Percentiles rank a stretch among this genome's conserved stretches.
Conservation (phyloP, 1,284 basidiomycete species). For the Pseudozyma hubeiensis region DNA sequence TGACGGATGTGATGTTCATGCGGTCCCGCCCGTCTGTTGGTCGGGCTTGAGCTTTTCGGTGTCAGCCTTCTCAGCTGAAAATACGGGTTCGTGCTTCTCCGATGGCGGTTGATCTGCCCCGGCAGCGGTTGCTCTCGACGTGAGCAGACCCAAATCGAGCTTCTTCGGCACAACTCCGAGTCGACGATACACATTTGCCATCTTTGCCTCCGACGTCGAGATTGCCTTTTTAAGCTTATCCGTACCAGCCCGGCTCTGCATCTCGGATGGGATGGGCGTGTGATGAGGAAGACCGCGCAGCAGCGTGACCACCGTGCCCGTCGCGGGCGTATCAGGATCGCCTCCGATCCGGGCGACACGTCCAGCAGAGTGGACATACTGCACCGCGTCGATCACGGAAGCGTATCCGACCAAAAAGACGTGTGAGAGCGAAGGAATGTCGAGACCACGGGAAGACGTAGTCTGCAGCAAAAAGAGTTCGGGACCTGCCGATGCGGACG, state of each 20-base stretch:
- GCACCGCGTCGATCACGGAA: slow-evolving; percentile 59
- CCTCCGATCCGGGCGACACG: slow-evolving; percentile 61
- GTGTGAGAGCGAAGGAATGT: slow-evolving; percentile 62
- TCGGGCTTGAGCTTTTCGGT: background rate
- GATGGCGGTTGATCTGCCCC: background rate
- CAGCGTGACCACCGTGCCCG: slow-evolving; percentile 61
- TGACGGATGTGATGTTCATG: no score
- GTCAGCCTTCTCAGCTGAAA: background rate
- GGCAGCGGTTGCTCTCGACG: background rate
- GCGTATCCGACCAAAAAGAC: slow-evolving; percentile 63
- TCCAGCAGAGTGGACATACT: slow-evolving; percentile 65
- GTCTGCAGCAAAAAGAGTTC: slow-evolving; percentile 59
- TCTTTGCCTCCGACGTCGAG: slow-evolving; percentile 55
- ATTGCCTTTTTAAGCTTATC: slow-evolving; percentile 16
- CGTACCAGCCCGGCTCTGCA: background rate
- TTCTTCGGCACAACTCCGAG: slow-evolving; percentile 47
- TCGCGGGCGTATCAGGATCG: slow-evolving; percentile 12
- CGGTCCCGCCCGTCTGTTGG: no score
- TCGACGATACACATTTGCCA: slow-evolving; percentile 56
- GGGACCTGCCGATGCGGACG: slow-evolving; percentile 5
- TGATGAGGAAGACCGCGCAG: slow-evolving; percentile 50
- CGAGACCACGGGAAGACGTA: slow-evolving; percentile 62
- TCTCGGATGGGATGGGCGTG: slow-evolving; percentile 22
- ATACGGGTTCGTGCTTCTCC: background rate
- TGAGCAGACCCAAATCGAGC: slow-evolving; percentile 44